Evolutionary conservation across 2,329 filamentous ascomycete species (phyloP), one percentile per base, ranked within the genome.

Genomic region (Bipolaris victoriae): DNA sequence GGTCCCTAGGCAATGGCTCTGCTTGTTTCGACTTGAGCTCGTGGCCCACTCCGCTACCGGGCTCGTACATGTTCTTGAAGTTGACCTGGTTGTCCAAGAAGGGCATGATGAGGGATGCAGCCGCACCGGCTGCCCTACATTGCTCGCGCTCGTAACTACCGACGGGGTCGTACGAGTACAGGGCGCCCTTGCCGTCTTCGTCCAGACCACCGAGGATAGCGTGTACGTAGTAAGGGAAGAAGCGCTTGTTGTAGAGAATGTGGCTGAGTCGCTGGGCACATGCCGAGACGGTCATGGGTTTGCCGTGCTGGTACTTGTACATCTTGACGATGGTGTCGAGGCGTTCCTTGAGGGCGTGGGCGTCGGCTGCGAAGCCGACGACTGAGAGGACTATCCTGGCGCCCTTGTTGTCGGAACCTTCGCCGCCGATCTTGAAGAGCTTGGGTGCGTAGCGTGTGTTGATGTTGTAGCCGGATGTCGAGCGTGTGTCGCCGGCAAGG

Each of bases 31-130:
- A 86, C 81, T 90, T 81, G 69, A 97, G 81, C 52, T 88, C 89
- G 78, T 97, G 90, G 41, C 94, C 94, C 59, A 86, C 85, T 55
- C 92, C 92, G 69, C 90, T 94, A 45, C 89, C 91, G 10, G 94
- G 92, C 54, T 95, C 84, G 76, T 97, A 96, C 82, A 97, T 94
- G 78, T 99, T 99, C 86, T 97, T 99, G 84, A 94, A 94, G 82
- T 98, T 98, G 82, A 99, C 95, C 81, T 99, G 96, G 78, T 99
- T 99, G 79, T 99, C 95, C 73, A 99, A 81, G 84, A 99, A 99
- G 1, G 95, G 95, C 91, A 97, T 99, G 80, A 99, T 99, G 78
- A 99, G 81, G 72, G 91, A 95, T 52, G 92, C 90, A 18, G 93
- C 93, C 13, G 95, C 93, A 70, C 95, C 95, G 40, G 91, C 95